Conservation (phyloP, 1,139 yeast species). For the Kodamaea alishanica region DNA sequence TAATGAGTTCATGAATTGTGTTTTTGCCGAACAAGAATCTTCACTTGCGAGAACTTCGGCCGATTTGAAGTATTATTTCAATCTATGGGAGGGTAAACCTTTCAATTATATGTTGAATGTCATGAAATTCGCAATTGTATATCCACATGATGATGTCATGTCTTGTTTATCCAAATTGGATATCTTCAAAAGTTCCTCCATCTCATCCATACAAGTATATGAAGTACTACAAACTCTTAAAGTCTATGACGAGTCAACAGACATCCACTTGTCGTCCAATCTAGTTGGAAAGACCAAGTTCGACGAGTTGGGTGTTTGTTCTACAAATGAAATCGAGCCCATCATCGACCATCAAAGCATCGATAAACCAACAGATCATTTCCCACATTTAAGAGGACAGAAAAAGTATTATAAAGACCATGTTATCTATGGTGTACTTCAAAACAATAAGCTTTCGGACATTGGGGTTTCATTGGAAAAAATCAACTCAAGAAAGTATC, state of each 20-base stretch:
- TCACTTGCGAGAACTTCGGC: slow-evolving; percentile 8
- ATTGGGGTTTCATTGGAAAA: slow-evolving; percentile 35
- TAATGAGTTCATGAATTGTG: slow-evolving; percentile 15
- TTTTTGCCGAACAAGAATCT: slow-evolving; percentile 14
- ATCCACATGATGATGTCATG: slow-evolving; percentile 32
- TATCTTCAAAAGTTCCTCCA: slow-evolving; percentile 11
- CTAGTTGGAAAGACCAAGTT: slow-evolving; percentile 23
- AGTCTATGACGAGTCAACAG: slow-evolving; percentile 29
- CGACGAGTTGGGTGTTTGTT: slow-evolving; percentile 19
- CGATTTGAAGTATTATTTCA: slow-evolving; percentile 26
- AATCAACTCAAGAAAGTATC: slow-evolving; percentile 28
- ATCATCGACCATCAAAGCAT: slow-evolving; percentile 4
- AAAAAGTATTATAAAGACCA: slow-evolving; percentile 27
- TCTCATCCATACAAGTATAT: slow-evolving; percentile 19
- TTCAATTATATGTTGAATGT: slow-evolving; percentile 24
- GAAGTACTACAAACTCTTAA: slow-evolving; percentile 26
- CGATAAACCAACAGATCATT: slow-evolving; percentile 18
- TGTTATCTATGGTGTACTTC: slow-evolving; percentile 28
- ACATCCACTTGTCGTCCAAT: slow-evolving; percentile 30
- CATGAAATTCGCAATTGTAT: slow-evolving; percentile 29
- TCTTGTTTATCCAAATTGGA: slow-evolving; percentile 14
- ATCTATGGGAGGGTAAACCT: slow-evolving; percentile 34
- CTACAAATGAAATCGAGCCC: slow-evolving; percentile 17
- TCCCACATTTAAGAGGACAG: slow-evolving; percentile 25
- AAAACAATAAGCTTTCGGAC: slow-evolving; percentile 1